Conservation (phyloP, 148 eudicot species). For the Talinum fruticosum region DNA sequence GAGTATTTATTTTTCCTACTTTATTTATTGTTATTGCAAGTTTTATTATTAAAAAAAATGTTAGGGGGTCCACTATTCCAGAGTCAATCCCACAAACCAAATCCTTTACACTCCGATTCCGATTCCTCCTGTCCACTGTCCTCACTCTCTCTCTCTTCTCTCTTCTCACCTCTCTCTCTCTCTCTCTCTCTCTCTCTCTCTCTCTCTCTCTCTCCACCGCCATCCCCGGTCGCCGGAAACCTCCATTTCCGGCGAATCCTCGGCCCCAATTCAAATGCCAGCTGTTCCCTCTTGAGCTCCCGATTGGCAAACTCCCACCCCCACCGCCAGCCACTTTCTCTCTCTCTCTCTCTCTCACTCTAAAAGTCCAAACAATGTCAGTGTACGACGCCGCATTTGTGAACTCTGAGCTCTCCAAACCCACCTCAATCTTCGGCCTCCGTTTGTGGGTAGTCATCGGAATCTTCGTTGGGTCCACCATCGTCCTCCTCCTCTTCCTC, state of each 20-base stretch:
- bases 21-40: neutral
- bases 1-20: neutral
- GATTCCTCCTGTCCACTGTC: constrained; percentile 25
- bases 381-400: constrained; percentile 62
- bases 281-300: neutral
- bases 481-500: constrained; percentile 82
- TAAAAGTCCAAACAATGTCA: constrained; percentile 50
- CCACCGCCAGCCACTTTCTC: neutral
- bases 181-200: constrained; percentile 2
- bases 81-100: neutral
- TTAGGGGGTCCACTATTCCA: constrained; percentile 9
- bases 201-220: constrained; percentile 5
- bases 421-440: constrained; percentile 88
- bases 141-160: neutral
- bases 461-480: constrained; percentile 76
- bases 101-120: constrained; percentile 15
- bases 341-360: neutral
- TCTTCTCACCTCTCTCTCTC: neutral
- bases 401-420: constrained; percentile 80
- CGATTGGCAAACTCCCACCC: neutral
- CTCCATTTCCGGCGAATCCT: neutral
- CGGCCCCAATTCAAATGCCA: too few species aligned
- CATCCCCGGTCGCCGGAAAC: constrained; percentile 1
- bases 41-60: constrained; percentile 5
- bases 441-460: constrained; percentile 91